Conservation (phyloP, 1,139 yeast species). For the Hansenula lynferdii region DNA sequence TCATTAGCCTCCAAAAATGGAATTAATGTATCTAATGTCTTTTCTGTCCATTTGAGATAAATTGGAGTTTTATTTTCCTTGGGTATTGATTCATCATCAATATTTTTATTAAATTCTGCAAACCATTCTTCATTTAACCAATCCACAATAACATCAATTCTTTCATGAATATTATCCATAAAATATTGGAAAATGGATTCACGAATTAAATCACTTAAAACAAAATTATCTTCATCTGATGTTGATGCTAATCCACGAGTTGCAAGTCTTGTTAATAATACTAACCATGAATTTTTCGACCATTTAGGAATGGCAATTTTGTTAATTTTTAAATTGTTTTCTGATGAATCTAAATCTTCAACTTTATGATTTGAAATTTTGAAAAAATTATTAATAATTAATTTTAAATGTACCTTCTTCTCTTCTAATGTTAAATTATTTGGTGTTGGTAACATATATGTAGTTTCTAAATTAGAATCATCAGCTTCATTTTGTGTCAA, state of each 20-base stretch:
- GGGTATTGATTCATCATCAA: constrained; percentile 20
- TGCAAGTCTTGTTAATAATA: constrained; percentile 70
- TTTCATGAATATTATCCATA: constrained; percentile 63
- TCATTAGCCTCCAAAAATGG: constrained; percentile 82
- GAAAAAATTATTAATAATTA: constrained; percentile 53
- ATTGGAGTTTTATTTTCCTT: constrained; percentile 35
- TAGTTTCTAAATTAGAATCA: constrained; percentile 39
- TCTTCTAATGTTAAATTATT: constrained; percentile 40
- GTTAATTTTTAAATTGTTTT: constrained; percentile 35
- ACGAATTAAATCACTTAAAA: constrained; percentile 57
- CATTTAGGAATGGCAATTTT: constrained; percentile 57
- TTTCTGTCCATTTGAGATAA: constrained; percentile 66
- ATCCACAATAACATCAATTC: constrained; percentile 76
- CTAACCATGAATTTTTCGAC: constrained; percentile 74
- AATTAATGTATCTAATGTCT: constrained; percentile 71
- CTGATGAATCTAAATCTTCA: background rate
- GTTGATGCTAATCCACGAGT: constrained; percentile 61
- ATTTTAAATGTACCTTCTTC: constrained; percentile 46
- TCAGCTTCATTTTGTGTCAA: constrained; percentile 19
- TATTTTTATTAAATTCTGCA: constrained; percentile 46
- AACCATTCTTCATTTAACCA: constrained; percentile 99
- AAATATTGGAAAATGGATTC: constrained; percentile 69
- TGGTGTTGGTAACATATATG: constrained; percentile 58
- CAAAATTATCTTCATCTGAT: constrained; percentile 21
- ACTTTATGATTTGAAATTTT: constrained; percentile 25